Conservation (phyloP, 495 filamentous ascomycete species). For the Glonium stellatum region DNA sequence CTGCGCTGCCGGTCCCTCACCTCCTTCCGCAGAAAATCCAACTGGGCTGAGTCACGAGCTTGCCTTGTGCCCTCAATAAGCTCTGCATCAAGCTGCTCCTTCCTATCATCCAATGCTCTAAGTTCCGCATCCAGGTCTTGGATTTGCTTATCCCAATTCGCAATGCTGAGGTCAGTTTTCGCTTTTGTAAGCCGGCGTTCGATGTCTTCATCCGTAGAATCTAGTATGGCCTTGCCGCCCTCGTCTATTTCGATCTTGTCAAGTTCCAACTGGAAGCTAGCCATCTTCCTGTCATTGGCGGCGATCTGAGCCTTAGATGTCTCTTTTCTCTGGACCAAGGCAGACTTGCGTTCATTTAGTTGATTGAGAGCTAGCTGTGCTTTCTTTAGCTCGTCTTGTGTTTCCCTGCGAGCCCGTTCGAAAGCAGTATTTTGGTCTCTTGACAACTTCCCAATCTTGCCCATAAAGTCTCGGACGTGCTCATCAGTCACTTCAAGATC, state of each 20-base stretch:
- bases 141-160: constrained; percentile 63
- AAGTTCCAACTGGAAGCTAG: constrained; percentile 55
- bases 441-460: constrained; percentile 62
- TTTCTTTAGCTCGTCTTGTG: constrained; percentile 59
- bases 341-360: constrained; percentile 60
- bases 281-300: constrained; percentile 59
- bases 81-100: constrained; percentile 61
- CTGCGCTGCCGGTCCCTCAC: constrained; percentile 61
- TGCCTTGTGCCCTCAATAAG: constrained; percentile 71
- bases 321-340: constrained; percentile 62
- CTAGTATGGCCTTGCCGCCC: constrained; percentile 66
- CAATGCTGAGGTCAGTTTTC: constrained; percentile 52
- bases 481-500: constrained; percentile 69
- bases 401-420: constrained; percentile 64
- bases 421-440: constrained; percentile 71
- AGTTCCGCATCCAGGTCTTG: constrained; percentile 55
- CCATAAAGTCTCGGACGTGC: constrained; percentile 69
- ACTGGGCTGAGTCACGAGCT: constrained; percentile 67
- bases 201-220: constrained; percentile 64
- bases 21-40: constrained; percentile 73
- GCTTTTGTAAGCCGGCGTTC: constrained; percentile 54
- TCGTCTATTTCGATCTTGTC: constrained; percentile 72
- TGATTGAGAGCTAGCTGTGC: constrained; percentile 61
- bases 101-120: constrained; percentile 59
- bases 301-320: constrained; percentile 61